Evolutionary conservation across 192 early-diverging fungal species (phyloP).

Genomic region (Diversispora eburnea): DNA sequence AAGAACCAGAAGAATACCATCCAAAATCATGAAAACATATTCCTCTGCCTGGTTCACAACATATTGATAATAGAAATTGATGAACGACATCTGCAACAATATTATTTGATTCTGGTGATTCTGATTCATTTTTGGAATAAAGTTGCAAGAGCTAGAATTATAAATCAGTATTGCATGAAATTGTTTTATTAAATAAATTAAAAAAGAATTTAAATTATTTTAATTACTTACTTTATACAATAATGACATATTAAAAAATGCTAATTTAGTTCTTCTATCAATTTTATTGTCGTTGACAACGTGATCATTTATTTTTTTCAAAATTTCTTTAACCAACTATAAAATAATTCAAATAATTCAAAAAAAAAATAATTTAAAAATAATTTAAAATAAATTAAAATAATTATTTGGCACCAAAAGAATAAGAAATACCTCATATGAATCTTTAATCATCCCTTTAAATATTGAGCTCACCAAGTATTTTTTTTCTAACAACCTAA

Average conservation of each 20-base stretch:
- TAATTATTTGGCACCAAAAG: not conserved
- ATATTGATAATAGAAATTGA: slow-evolving; percentile 69
- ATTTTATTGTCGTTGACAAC: slow-evolving; percentile 66
- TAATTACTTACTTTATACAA: slow-evolving; percentile 51
- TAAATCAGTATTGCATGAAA: not conserved
- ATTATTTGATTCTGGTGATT: slow-evolving; percentile 35
- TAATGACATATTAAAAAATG: slow-evolving; percentile 69
- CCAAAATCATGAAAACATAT: slow-evolving; percentile 72
- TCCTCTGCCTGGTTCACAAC: slow-evolving; percentile 66
- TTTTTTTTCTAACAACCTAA: slow-evolving; percentile 67
- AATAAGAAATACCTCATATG: slow-evolving; percentile 53
- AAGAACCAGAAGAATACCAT: slow-evolving; percentile 63
- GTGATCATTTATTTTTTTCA: slow-evolving; percentile 51
- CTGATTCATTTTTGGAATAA: slow-evolving; percentile 50
- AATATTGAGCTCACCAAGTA: slow-evolving; percentile 65
- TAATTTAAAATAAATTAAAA: not conserved
- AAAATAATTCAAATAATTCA: not conserved
- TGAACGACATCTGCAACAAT: slow-evolving; percentile 61
- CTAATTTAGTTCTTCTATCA: slow-evolving; percentile 51
- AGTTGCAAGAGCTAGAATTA: slow-evolving; percentile 50
- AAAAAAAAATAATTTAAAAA: not conserved
- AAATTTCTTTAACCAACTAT: slow-evolving; percentile 52
- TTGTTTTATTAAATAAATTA: not conserved
- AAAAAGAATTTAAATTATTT: not conserved
- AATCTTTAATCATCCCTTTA: slow-evolving; percentile 63